phyloP scores from a whole-genome alignment of 495 filamentous ascomycete species.

The Astrothelium subdiscretum region DNA sequence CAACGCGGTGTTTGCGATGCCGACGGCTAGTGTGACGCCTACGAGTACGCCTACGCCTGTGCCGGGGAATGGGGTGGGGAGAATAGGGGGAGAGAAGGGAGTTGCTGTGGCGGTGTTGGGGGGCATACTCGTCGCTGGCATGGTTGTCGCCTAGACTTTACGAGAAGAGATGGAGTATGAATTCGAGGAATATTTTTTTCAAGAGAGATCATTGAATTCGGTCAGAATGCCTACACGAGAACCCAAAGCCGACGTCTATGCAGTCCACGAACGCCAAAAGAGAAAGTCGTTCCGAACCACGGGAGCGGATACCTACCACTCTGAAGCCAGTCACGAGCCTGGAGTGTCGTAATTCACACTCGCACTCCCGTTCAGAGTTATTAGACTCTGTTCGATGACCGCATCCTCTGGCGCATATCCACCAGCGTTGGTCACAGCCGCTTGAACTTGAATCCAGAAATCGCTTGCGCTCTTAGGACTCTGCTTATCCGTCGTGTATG shows the following conservation, averaged over 20 bases:
- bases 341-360: not conserved
- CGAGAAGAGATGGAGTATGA: not conserved
- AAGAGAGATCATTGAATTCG: too few relatives aligned
- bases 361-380: not conserved
- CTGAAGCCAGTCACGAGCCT: not conserved
- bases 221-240: too few relatives aligned
- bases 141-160: not conserved
- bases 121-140: not conserved
- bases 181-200: too few relatives aligned
- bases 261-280: too few relatives aligned
- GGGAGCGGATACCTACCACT: too few relatives aligned
- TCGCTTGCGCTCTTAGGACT: not conserved
- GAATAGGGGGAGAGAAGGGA: not conserved
- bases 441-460: not conserved
- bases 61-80: not conserved
- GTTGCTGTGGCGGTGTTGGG: not conserved
- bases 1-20: conserved; percentile 5
- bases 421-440: not conserved
- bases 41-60: not conserved
- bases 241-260: too few relatives aligned
- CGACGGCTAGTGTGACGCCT: conserved; percentile 7
- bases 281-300: too few relatives aligned
- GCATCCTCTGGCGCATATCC: not conserved
- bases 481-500: not conserved
- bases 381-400: not conserved